phyloP scores from a whole-genome alignment of 129 eudicot genomes.

The Pulicaria dysenterica region DNA sequence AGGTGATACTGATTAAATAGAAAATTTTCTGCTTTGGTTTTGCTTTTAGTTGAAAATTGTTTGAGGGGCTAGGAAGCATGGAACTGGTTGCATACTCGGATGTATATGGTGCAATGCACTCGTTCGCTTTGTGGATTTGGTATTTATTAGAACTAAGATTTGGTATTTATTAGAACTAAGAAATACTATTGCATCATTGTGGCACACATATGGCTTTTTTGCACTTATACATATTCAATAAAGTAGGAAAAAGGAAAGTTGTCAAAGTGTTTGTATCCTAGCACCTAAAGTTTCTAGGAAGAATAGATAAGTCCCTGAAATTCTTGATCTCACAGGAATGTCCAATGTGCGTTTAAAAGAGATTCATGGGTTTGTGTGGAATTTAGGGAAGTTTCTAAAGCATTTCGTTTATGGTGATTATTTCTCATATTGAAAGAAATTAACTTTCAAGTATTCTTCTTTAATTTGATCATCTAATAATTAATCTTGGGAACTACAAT shows the following conservation, averaged over 20 bases:
- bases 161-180: too few species aligned
- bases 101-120: neutral
- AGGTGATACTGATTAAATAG: neutral
- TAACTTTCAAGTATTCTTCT: constrained; percentile 2
- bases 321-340: neutral
- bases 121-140: too few species aligned
- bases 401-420: neutral
- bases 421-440: too few species aligned
- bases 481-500: too few species aligned
- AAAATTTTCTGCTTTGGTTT: neutral
- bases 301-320: neutral
- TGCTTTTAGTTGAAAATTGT: neutral
- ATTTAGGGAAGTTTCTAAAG: neutral
- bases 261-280: neutral
- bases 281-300: neutral
- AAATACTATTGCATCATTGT: too few species aligned
- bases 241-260: neutral
- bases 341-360: neutral
- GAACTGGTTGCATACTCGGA: too few species aligned
- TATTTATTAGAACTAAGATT: too few species aligned
- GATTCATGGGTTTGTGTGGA: neutral
- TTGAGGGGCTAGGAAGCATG: neutral
- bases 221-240: neutral
- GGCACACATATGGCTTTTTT: too few species aligned
- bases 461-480: too few species aligned